Evolutionary conservation across 1,284 basidiomycete genomes (phyloP).

Genomic region (Entoloma clypeatum): DNA sequence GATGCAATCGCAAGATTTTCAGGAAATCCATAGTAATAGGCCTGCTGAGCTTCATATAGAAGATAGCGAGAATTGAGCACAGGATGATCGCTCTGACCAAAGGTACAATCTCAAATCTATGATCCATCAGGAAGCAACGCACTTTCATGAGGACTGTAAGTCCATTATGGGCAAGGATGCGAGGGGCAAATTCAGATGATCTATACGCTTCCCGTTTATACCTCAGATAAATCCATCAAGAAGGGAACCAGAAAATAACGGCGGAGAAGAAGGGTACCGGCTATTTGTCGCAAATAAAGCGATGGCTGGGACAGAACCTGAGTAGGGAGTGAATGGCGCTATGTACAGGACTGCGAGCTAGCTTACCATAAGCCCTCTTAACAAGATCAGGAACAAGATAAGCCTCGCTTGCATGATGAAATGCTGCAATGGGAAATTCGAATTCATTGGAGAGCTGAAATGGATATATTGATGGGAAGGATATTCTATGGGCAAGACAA

Average conservation of each 20-base stretch:
- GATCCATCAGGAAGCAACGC: conserved; percentile 3
- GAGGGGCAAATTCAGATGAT: conserved; percentile 73
- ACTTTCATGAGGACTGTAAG: conserved; percentile 70
- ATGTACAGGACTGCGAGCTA: conserved; percentile 4
- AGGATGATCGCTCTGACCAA: conserved; percentile 63
- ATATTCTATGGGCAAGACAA: conserved; percentile 8
- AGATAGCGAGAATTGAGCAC: conserved; percentile 76
- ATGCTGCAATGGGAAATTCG: conserved; percentile 75
- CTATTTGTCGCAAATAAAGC: conserved; percentile 75
- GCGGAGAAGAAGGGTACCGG: conserved; percentile 33
- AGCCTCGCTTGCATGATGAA: conserved; percentile 87
- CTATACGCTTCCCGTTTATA: conserved; percentile 81
- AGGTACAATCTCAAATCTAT: conserved; percentile 2
- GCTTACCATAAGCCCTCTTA: conserved; percentile 64
- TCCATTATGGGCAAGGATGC: conserved; percentile 65
- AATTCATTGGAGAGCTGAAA: conserved; percentile 72
- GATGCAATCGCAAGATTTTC: conserved; percentile 63
- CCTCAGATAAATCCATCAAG: conserved; percentile 26
- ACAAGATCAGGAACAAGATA: conserved; percentile 81
- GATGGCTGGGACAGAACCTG: conserved; percentile 62
- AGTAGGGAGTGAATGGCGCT: neutral
- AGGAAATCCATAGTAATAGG: conserved; percentile 72
- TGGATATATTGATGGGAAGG: conserved; percentile 1
- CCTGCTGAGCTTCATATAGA: conserved; percentile 85
- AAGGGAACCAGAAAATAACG: neutral